phyloP scores from a whole-genome alignment of 179 eudicot species.

The Amaranthus tricolor region DNA sequence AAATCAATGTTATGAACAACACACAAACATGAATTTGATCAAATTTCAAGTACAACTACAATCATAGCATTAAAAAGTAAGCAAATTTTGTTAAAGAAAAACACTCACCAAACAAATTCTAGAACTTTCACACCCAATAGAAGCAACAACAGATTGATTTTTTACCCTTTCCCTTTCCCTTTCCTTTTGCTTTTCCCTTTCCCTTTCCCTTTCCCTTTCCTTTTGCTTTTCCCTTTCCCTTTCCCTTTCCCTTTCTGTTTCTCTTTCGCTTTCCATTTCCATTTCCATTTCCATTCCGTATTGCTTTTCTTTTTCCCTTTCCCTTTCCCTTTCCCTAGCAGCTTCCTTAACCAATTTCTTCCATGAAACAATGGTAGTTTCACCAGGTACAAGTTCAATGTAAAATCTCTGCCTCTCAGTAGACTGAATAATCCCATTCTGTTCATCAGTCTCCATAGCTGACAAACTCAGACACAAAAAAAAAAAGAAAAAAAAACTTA shows the following conservation, averaged over 20 bases:
- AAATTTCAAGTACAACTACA: slow-evolving; percentile 1
- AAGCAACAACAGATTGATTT: slow-evolving; percentile 8
- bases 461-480: background rate
- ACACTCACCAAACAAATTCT: slow-evolving; percentile 8
- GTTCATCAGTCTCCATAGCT: slow-evolving; percentile 24
- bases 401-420: slow-evolving; percentile 29
- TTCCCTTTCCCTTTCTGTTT: too few relatives aligned
- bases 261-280: too few relatives aligned
- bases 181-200: too few relatives aligned
- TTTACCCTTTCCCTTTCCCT: background rate
- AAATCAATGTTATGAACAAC: background rate
- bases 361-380: slow-evolving; percentile 39
- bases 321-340: background rate
- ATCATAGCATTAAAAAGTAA: background rate
- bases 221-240: too few relatives aligned
- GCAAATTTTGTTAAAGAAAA: background rate
- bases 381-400: slow-evolving; percentile 30
- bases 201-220: too few relatives aligned
- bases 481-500: background rate
- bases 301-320: background rate
- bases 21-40: slow-evolving; percentile 8
- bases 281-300: too few relatives aligned
- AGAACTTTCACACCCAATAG: slow-evolving; percentile 7
- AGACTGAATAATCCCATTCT: slow-evolving; percentile 14
- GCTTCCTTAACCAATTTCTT: slow-evolving; percentile 29